phyloP scores from a whole-genome alignment of 202 grass and related monocot genomes.

The Hordeum pubiflorum region DNA sequence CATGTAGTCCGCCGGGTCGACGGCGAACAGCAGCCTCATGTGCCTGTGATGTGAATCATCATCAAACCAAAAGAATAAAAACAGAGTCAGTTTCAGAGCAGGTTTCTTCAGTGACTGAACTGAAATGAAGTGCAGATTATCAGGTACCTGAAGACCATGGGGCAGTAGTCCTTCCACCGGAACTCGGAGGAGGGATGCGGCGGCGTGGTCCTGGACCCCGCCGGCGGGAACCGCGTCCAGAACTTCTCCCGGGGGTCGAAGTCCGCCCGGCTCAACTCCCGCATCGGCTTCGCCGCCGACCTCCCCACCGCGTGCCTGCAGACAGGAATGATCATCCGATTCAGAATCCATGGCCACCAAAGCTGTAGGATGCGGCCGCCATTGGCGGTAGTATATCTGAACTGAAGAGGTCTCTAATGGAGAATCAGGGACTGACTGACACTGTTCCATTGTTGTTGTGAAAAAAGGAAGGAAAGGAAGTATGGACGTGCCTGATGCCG shows the following conservation, averaged over 20 bases:
- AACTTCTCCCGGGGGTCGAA: constrained; percentile 63
- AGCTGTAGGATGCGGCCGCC: no score
- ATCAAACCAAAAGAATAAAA: neutral
- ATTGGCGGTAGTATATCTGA: no score
- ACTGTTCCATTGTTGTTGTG: no score
- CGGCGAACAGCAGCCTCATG: constrained; percentile 54
- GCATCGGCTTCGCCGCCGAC: constrained; percentile 19
- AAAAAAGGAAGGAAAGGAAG: neutral
- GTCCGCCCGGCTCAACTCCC: constrained; percentile 33
- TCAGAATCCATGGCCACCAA: neutral
- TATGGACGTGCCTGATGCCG: constrained; percentile 46
- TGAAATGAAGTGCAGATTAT: neutral
- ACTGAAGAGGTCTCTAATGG: no score
- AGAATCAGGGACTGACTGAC: neutral
- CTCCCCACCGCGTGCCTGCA: constrained; percentile 60
- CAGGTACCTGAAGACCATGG: constrained; percentile 55
- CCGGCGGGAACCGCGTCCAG: constrained; percentile 59
- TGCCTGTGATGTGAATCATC: constrained; percentile 28
- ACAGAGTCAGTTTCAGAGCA: neutral
- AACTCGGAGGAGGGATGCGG: constrained; percentile 50
- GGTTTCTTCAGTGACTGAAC: neutral
- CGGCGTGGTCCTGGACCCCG: constrained; percentile 53
- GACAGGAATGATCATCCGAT: neutral
- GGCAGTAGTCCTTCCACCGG: constrained; percentile 73
- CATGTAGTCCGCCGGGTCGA: constrained; percentile 68